Evolutionary conservation across 2,329 filamentous ascomycete genomes (phyloP).

Genomic region (Claviceps arundinis): DNA sequence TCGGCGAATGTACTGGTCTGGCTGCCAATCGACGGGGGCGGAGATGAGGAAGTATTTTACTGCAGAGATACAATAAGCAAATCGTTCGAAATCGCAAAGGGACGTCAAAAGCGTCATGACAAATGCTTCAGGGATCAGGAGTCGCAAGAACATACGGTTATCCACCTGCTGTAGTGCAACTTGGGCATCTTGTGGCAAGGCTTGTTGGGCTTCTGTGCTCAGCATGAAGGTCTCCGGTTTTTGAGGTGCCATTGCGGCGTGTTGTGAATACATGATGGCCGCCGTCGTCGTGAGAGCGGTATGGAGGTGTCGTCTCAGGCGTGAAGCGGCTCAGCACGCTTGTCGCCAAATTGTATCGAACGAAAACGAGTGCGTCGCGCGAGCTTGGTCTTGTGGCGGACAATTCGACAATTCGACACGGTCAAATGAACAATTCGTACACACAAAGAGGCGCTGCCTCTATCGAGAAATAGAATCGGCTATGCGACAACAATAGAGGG

Average conservation of each 20-base stretch:
- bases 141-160: conserved; percentile 55
- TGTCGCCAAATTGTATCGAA: neutral
- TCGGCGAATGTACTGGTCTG: conserved; percentile 89
- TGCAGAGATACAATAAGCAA: conserved; percentile 22
- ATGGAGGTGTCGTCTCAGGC: neutral
- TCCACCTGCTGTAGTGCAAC: conserved; percentile 97
- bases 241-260: conserved; percentile 80
- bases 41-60: conserved; percentile 99
- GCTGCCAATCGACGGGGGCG: conserved; percentile 93
- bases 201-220: conserved; percentile 92
- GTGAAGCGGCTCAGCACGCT: neutral
- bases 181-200: conserved; percentile 88
- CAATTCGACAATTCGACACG: neutral
- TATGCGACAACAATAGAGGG: conserved; percentile 12
- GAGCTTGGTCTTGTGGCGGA: neutral
- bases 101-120: neutral
- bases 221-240: conserved; percentile 99
- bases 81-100: neutral
- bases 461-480: conserved; percentile 1
- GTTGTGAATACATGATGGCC: conserved; percentile 61
- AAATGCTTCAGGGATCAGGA: neutral
- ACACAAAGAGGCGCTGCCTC: conserved; percentile 22
- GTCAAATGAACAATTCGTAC: neutral
- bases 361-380: neutral
- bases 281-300: conserved; percentile 11